Evolutionary conservation across 2,329 filamentous ascomycete species (phyloP).

Genomic region (Chaetothyriales sp.): DNA sequence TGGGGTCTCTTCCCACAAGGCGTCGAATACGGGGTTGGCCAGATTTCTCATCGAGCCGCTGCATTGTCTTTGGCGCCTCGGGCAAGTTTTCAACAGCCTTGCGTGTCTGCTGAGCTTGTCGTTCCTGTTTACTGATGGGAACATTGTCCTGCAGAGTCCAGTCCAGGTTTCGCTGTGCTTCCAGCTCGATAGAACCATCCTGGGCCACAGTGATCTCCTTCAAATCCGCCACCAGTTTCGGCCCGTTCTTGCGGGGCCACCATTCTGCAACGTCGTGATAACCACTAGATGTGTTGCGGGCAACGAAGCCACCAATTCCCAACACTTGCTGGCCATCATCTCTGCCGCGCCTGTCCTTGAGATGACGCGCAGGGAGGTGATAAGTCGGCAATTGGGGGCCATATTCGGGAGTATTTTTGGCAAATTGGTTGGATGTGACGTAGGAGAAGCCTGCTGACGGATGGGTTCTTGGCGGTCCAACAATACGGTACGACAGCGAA

Average conservation of each 20-base stretch:
- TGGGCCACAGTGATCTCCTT: conserved; percentile 6
- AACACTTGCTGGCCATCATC: conserved; percentile 7
- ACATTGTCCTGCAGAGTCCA: conserved; percentile 10
- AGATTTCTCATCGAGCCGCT: neutral
- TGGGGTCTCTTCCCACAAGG: neutral
- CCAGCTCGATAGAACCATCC: conserved; percentile 10
- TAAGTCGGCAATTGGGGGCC: conserved; percentile 40
- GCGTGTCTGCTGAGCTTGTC: neutral
- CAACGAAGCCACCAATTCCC: conserved; percentile 16
- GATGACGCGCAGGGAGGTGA: conserved; percentile 43
- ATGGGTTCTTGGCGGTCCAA: conserved; percentile 45
- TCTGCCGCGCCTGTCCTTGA: conserved; percentile 20
- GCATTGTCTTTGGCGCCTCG: neutral
- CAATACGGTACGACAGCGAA: conserved; percentile 26
- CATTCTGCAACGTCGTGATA: conserved; percentile 4
- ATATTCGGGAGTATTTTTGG: conserved; percentile 45
- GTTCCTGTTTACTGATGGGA: conserved; percentile 5
- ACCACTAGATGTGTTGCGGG: conserved; percentile 2
- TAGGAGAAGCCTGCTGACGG: conserved; percentile 51
- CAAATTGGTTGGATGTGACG: conserved; percentile 37
- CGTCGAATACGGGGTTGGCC: neutral
- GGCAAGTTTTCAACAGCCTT: neutral
- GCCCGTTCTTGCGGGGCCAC: conserved; percentile 9
- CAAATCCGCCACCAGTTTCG: conserved; percentile 11
- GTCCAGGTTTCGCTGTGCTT: conserved; percentile 3